These are phyloP conservation scores for Syzygium oleosum DNA, from an alignment of 345 rosid genomes.

Conservation along the genomic window DNA sequence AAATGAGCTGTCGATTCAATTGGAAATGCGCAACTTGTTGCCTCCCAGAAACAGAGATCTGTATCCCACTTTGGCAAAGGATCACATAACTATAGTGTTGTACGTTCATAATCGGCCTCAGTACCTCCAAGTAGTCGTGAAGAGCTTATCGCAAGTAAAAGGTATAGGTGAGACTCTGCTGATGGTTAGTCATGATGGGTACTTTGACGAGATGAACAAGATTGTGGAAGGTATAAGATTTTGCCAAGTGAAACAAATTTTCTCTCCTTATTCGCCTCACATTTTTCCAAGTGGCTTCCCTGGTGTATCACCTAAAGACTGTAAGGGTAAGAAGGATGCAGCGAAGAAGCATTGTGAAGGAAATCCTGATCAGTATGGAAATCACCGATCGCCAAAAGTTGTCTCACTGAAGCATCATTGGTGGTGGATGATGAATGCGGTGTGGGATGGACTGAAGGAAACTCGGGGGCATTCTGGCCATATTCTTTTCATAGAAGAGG, in stretches of 20 bases:
- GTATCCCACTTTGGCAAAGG: slow-evolving; percentile 56
- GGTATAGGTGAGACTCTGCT: slow-evolving; percentile 86
- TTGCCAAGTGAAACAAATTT: slow-evolving; percentile 91
- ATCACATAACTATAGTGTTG: slow-evolving; percentile 65
- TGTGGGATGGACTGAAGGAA: slow-evolving; percentile 91
- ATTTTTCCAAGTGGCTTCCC: slow-evolving; percentile 56
- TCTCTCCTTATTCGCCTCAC: slow-evolving; percentile 82
- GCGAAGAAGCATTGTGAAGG: slow-evolving; percentile 48
- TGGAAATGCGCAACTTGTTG: slow-evolving; percentile 49
- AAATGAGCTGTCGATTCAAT: slow-evolving; percentile 40
- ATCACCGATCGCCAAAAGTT: slow-evolving; percentile 73
- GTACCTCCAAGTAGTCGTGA: slow-evolving; percentile 65
- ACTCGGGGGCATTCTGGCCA: slow-evolving; percentile 54
- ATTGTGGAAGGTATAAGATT: slow-evolving; percentile 67
- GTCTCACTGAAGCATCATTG: slow-evolving; percentile 98
- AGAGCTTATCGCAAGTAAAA: slow-evolving; percentile 69
- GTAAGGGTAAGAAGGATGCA: slow-evolving; percentile 63
- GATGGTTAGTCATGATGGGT: slow-evolving; percentile 93
- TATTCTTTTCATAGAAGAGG: slow-evolving; percentile 93
- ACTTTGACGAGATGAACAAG: slow-evolving; percentile 80
- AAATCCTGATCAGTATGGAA: slow-evolving; percentile 91
- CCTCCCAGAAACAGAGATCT: slow-evolving; percentile 69
- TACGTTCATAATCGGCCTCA: slow-evolving; percentile 94
- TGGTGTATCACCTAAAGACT: slow-evolving; percentile 53
- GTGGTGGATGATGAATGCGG: slow-evolving; percentile 99